Evolutionary conservation across 2,329 filamentous ascomycete species (phyloP).

Genomic region (Cladosporium sp.): DNA sequence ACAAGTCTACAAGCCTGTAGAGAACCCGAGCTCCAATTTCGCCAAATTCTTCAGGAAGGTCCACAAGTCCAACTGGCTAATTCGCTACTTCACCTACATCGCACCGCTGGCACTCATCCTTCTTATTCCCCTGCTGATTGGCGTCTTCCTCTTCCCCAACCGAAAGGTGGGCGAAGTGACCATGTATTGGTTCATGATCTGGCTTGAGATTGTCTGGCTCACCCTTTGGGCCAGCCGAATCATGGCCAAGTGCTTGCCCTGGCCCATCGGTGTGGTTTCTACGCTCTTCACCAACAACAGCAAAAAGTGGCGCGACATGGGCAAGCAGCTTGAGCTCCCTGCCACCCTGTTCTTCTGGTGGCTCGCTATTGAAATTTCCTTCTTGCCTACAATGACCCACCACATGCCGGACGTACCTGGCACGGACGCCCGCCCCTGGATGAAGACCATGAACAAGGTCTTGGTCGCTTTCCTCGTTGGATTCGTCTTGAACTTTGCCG

Average conservation of each 20-base stretch:
- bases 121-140: conserved; percentile 64
- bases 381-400: conserved; percentile 73
- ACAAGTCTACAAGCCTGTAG: conserved; percentile 60
- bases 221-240: conserved; percentile 75
- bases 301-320: conserved; percentile 92
- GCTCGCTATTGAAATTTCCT: conserved; percentile 80
- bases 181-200: conserved; percentile 89
- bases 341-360: conserved; percentile 89
- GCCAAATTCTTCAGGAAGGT: conserved; percentile 62
- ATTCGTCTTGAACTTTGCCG: conserved; percentile 73
- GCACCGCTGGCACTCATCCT: conserved; percentile 60
- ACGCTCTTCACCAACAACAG: conserved; percentile 78
- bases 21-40: conserved; percentile 58
- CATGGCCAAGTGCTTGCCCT: conserved; percentile 61
- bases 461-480: conserved; percentile 81
- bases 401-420: conserved; percentile 33
- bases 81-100: conserved; percentile 71
- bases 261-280: conserved; percentile 58
- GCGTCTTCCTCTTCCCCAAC: conserved; percentile 53
- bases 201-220: conserved; percentile 90
- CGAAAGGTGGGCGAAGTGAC: conserved; percentile 66
- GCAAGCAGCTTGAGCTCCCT: conserved; percentile 77
- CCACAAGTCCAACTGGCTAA: conserved; percentile 61
- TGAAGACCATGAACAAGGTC: conserved; percentile 75
- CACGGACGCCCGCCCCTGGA: conserved; percentile 58